phyloP scores from a whole-genome alignment of 2,329 filamentous ascomycete species.

The Lecanicillium sp. region DNA sequence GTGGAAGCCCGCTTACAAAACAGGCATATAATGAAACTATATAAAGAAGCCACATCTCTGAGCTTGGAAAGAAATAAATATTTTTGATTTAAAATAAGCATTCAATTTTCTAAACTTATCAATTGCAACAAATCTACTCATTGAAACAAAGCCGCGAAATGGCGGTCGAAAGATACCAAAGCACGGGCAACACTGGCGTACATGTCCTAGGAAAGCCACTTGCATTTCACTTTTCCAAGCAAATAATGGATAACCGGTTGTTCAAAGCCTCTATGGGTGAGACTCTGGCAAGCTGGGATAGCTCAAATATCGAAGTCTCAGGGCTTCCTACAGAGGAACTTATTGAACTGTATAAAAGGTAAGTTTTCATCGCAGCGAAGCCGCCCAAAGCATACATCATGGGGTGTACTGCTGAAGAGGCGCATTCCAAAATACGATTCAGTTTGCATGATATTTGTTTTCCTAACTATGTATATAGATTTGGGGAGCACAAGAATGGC shows the following conservation, averaged over 20 bases:
- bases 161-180: constrained; percentile 1
- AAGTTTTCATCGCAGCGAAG: constrained; percentile 4
- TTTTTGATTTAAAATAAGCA: neutral
- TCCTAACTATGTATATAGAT: constrained; percentile 20
- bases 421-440: neutral
- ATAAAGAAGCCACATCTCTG: neutral
- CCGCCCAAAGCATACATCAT: neutral
- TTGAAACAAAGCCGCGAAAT: neutral
- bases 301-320: constrained; percentile 40
- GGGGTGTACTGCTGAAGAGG: neutral
- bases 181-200: neutral
- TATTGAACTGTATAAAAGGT: constrained; percentile 46
- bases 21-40: neutral
- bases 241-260: constrained; percentile 55
- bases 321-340: constrained; percentile 29
- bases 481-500: constrained; percentile 43
- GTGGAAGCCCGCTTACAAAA: neutral
- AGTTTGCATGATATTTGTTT: neutral
- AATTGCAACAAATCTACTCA: neutral
- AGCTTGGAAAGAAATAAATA: no score
- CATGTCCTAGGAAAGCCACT: constrained; percentile 35
- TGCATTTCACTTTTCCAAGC: constrained; percentile 41
- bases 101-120: neutral
- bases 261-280: constrained; percentile 63
- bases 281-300: constrained; percentile 51